Evolutionary conservation across 1,284 basidiomycete genomes (phyloP), one percentile per base, ranked within the genome.

Genomic region (Chalciporus sp.): DNA sequence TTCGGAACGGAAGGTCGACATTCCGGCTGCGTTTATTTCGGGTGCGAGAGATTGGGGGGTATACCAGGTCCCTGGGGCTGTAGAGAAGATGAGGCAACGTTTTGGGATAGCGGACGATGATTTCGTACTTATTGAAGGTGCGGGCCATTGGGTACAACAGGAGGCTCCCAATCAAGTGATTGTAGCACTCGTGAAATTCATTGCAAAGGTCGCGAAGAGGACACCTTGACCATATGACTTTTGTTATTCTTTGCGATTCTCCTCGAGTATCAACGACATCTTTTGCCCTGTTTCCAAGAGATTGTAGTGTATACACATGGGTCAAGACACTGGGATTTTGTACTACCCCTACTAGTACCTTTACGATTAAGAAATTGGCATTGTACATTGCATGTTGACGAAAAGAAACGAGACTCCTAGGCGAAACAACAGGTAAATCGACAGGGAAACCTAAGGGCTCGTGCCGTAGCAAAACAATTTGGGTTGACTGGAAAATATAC

Each of bases 121-220:
- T 37, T 73, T 84, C 40, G 72, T 81, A n/a, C 58, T 85, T 42
- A 68, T 86, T n/a, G 71, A 79, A 3, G 76, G 77, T 2, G 83
- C 82, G 1, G 84, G 84, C 0, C 84, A 85, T 66, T 85, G 85
- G 83, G 79, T 81, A 19, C 83, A 84, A 65, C 82, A 82, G 58
- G 82, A 83, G 61, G 56, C 71, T 19, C 74, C 76, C 3, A 70
- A 75, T 48, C 45, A 43, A 20, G 56, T 69, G 44, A 42, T 69
- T 33, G 48, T 40, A 8, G 64, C 49, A 7, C 52, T 69, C 49
- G 47, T 66, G 39, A 42, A 19, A 37, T 69, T 71, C 41, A 44
- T 69, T 33, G 53, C 35, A 3, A 63, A 45, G 40, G 53, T 59
- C 6, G 41, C 52, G 28, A 27, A 23, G 11, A 27, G 27, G 12